Percentiles rank a stretch among this genome's conserved stretches.
Evolutionary conservation across 164 flowering plant genomes (phyloP).

Genomic region (Malania oleifera): DNA sequence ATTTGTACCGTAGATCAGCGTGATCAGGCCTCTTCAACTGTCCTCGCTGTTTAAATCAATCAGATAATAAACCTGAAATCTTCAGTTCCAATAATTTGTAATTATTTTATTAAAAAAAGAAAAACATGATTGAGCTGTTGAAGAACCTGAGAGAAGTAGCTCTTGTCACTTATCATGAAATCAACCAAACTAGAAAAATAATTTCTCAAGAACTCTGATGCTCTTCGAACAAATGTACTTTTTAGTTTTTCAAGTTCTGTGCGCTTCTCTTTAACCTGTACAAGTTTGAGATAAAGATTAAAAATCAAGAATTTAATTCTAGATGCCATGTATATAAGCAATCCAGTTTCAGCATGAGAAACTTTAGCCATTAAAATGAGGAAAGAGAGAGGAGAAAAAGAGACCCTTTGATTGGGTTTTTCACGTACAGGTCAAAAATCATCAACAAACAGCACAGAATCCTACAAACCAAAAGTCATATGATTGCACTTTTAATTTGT

Average conservation of each 20-base stretch:
- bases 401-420: no score
- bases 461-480: neutral
- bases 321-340: neutral
- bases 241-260: slow-evolving; percentile 87
- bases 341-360: neutral
- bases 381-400: no score
- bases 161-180: slow-evolving; percentile 96
- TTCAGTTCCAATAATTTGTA: neutral
- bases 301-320: neutral
- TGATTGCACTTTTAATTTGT: no score
- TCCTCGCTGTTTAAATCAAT: slow-evolving; percentile 62
- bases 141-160: slow-evolving; percentile 90
- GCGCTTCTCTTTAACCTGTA: slow-evolving; percentile 88
- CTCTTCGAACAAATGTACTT: slow-evolving; percentile 78
- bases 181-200: slow-evolving; percentile 96
- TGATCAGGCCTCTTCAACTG: slow-evolving; percentile 99
- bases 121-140: slow-evolving; percentile 7
- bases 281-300: neutral
- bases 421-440: no score
- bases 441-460: neutral
- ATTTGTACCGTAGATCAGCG: slow-evolving; percentile 96
- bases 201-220: slow-evolving; percentile 90
- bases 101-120: neutral
- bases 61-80: slow-evolving; percentile 11
- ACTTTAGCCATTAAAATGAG: neutral